phyloP scores from a whole-genome alignment of 257 asterid genomes.

The Capsicum pubescens region DNA sequence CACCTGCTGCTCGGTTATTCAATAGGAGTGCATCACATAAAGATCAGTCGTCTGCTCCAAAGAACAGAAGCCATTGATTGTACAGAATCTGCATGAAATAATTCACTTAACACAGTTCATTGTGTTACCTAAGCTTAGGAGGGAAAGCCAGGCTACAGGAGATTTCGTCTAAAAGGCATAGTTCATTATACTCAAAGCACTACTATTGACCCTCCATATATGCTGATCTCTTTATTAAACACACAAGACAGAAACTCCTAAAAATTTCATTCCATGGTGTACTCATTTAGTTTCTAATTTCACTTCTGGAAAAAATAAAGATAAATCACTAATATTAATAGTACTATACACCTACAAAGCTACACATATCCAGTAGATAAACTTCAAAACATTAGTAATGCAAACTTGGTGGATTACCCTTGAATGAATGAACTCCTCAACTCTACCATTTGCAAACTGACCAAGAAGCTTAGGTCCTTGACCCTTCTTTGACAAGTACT shows the following conservation, averaged over 20 bases:
- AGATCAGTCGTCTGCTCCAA: background rate
- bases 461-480: constrained; percentile 84
- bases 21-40: background rate
- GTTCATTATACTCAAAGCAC: background rate
- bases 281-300: background rate
- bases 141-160: background rate
- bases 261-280: background rate
- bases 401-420: constrained; percentile 53
- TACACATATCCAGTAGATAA: background rate
- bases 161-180: background rate
- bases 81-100: constrained; percentile 15
- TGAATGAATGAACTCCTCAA: constrained; percentile 92
- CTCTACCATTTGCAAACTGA: constrained; percentile 70
- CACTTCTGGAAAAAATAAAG: background rate
- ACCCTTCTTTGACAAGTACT: constrained; percentile 62
- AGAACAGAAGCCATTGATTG: background rate
- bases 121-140: background rate
- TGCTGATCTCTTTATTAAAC: background rate
- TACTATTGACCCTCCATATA: background rate
- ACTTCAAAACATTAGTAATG: background rate
- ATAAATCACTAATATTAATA: background rate
- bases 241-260: background rate
- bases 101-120: background rate
- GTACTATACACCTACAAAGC: background rate
- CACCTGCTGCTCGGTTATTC: background rate